Conservation (phyloP, 2,329 filamentous ascomycete species). For the Rutstroemia sp. region DNA sequence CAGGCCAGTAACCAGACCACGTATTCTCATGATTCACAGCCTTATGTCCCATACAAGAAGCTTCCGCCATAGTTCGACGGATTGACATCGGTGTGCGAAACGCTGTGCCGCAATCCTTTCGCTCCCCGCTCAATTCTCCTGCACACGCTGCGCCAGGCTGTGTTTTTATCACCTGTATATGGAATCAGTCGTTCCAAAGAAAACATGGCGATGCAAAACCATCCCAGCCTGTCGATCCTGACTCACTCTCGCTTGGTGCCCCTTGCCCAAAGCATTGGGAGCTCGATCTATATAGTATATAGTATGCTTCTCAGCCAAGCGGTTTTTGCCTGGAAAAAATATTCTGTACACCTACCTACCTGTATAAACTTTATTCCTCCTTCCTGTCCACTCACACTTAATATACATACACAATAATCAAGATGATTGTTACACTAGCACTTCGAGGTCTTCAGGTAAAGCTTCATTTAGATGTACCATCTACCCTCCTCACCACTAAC, state of each 20-base stretch:
- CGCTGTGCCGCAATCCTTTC: slow-evolving; percentile 16
- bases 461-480: background rate
- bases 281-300: background rate
- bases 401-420: background rate
- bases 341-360: too few species aligned
- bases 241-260: background rate
- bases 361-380: background rate
- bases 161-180: background rate
- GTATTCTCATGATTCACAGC: too few species aligned
- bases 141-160: background rate
- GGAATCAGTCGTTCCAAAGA: too few species aligned
- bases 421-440: slow-evolving; percentile 22
- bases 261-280: background rate
- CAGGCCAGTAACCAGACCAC: too few species aligned
- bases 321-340: too few species aligned
- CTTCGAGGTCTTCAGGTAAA: slow-evolving; percentile 18
- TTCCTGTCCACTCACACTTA: background rate
- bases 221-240: background rate
- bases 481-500: background rate
- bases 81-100: slow-evolving; percentile 4
- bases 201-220: background rate
- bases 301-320: background rate
- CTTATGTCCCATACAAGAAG: background rate
- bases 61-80: background rate
- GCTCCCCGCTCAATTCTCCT: too few species aligned